Evolutionary conservation across 169 alveolate species (phyloP).

Genomic region (Fabrea salina): DNA sequence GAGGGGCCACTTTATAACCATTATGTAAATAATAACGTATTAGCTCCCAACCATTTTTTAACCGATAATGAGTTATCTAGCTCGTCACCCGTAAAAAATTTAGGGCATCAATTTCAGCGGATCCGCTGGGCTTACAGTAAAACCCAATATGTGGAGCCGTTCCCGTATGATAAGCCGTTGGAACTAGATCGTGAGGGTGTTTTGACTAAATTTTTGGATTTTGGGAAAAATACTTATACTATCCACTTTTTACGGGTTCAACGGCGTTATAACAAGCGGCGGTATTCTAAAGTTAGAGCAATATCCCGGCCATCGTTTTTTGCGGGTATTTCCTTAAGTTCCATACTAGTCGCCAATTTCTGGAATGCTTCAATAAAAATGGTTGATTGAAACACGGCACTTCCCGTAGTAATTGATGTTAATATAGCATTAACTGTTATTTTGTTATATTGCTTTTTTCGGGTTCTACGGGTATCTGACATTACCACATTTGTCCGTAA

Average conservation of each 20-base stretch:
- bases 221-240: no score
- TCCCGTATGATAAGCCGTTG: no score
- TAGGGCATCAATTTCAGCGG: no score
- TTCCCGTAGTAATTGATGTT: not conserved
- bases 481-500: not conserved
- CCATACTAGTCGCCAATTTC: not conserved
- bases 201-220: no score
- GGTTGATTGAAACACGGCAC: not conserved
- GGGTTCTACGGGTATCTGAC: not conserved
- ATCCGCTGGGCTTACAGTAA: no score
- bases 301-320: not conserved
- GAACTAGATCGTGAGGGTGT: no score
- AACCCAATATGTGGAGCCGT: no score
- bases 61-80: no score
- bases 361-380: not conserved
- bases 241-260: not conserved
- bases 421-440: not conserved
- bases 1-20: no score
- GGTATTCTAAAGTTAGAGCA: slow-evolving; percentile 1
- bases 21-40: no score
- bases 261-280: slow-evolving; percentile 7
- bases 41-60: no score
- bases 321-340: not conserved
- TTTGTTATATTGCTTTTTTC: not conserved
- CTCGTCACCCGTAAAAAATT: no score